phyloP scores from a whole-genome alignment of 441 rosid genomes.

The Populus hybrid region DNA sequence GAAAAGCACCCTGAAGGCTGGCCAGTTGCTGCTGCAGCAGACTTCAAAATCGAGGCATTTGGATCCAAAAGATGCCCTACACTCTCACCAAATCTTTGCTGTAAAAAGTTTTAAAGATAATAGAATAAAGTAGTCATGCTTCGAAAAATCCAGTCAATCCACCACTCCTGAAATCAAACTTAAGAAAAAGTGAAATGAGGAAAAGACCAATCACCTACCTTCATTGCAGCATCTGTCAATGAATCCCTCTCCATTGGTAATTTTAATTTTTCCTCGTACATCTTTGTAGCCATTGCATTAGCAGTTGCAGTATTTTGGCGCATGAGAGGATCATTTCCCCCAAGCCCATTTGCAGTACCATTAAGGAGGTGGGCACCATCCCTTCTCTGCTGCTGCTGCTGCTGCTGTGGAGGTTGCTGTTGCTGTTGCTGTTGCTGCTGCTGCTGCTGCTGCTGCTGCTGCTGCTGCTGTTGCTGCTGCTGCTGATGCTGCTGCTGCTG shows the following conservation, averaged over 20 bases:
- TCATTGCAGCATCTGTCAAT: constrained; percentile 66
- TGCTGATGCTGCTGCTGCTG: constrained; percentile 36
- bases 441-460: constrained; percentile 32
- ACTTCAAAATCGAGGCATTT: constrained; percentile 69
- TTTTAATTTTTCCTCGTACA: constrained; percentile 81
- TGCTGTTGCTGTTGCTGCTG: constrained; percentile 57
- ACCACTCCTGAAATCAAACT: background rate
- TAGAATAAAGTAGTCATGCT: background rate
- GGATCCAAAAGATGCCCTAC: constrained; percentile 78
- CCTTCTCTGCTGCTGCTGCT: constrained; percentile 55
- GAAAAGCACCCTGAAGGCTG: constrained; percentile 81
- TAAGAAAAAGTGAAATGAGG: background rate
- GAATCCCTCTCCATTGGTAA: constrained; percentile 74
- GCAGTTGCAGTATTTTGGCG: constrained; percentile 75
- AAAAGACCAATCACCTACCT: constrained; percentile 42
- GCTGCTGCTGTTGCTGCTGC: constrained; percentile 41
- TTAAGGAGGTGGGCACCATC: constrained; percentile 69
- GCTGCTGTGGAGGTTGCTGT: constrained; percentile 36
- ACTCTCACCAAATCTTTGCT: constrained; percentile 72
- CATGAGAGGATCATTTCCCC: constrained; percentile 62
- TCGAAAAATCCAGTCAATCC: background rate
- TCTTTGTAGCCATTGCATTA: constrained; percentile 69
- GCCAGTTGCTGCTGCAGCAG: constrained; percentile 64
- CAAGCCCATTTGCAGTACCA: constrained; percentile 64
- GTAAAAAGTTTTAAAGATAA: constrained; percentile 21